Evolutionary conservation across 2,329 filamentous ascomycete genomes (phyloP), one percentile per base, ranked within the genome.

Genomic region (Fusarium xylarioides): DNA sequence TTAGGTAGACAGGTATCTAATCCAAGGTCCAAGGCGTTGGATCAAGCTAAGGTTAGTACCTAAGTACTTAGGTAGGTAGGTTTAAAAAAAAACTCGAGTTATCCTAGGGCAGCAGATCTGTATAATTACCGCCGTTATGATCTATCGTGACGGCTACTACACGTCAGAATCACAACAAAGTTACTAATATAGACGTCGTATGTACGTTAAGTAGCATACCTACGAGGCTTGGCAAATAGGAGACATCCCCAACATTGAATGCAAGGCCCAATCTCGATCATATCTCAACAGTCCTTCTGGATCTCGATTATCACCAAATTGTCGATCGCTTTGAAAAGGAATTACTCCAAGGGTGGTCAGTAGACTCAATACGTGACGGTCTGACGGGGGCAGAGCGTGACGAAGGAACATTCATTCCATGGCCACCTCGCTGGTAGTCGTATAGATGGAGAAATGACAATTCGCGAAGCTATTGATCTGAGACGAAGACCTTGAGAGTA

Each of bases 281-380:
- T 67, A 55, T 73, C 44, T 21, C 30, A 57, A 35, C 32, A 47
- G 38, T 35, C 40, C 40, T 40, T 71, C 26, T 21, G 16, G 62
- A 71, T 74, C 66, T 68, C 70, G 70, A 73, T 73, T 60, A 42
- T 50, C 44, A 52, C 59, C 18, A 23, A 64, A 74, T 52, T 42
- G 38, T 47, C 70, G 62, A 73, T 73, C 66, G 43, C 58, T 18
- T 46, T 67, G 52, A 59, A 47, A 67, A 49, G 62, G 53, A 54
- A 21, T 28, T 28, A 42, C 40, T 55, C 34, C 28, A 47, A 56
- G 44, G 66, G 53, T 61, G 57, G 66, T 52, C 28, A 52, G 46
- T 30, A 49, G 46, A 49, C 28, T 32, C 7, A 66, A 54, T 42
- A 49, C 46, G 23, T 38, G 38, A 44, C 46, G 69, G 65, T 49